Evolutionary conservation across 1,284 basidiomycete species (phyloP), one percentile per base, ranked within the genome.

Genomic region (Laetiporus sulphureus): DNA sequence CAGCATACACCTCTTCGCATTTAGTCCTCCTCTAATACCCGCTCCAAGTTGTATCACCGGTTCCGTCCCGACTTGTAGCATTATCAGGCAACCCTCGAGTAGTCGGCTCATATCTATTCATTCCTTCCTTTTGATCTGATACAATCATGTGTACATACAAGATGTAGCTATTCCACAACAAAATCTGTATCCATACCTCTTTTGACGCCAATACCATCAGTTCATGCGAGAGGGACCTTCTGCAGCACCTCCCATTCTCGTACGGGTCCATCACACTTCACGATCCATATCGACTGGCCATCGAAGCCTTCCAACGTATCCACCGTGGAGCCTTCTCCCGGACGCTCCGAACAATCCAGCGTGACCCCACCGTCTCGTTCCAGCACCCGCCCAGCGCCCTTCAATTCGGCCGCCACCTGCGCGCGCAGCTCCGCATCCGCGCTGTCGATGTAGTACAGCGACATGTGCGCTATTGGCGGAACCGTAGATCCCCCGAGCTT

Each of bases 391-490:
- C 65, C 64, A 1, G 55, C 48, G 4, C 60, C 52, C 47, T 60
- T 52, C 44, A 58, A 59, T 36, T 57, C 61, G 35, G 59, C 54
- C n/a, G n/a, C n/a, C 4, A 60, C 54, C 38, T 50, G 54, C 22
- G 47, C 48, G 2, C 73, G 62, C 43, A 69, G 58, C 7, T 54
- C 59, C 7, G 65, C 64, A 49, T 86, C 79, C 20, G 68, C 65
- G 41, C 85, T 76, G 21, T 66, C 68, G 46, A 87, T 76, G 54
- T 88, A 88, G 50, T 73, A 77, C 46, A 88, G 47, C 27, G 85
- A 88, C 49, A 85, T 48, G 56, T 88, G 84, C 11, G 83, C 79
- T 47, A 76, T 78, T 27, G 65, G 60, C 0, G 81, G 79, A 1
- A 62, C 53, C 1, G 72, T 66, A 21, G 66, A 57, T 13, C 71